Evolutionary conservation across 768 basidiomycete species (phyloP).

Genomic region (Amanita jacksonii): DNA sequence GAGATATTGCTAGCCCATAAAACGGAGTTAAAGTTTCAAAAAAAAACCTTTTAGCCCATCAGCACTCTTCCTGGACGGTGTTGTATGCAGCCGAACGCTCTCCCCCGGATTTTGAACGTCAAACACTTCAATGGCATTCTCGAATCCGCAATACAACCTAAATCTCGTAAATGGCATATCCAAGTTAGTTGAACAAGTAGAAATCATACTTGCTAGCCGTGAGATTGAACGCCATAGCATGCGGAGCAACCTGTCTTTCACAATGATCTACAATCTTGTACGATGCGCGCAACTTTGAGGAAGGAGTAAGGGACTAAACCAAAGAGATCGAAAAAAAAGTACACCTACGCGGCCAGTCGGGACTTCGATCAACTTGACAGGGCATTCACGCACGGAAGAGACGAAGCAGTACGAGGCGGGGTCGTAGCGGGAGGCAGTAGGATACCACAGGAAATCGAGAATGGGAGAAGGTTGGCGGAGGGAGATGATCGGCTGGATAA

Average conservation of each 20-base stretch:
- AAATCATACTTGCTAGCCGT: slow-evolving; percentile 49
- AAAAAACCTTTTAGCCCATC: slow-evolving; percentile 79
- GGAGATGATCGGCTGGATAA: slow-evolving; percentile 13
- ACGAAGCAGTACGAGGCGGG: slow-evolving; percentile 75
- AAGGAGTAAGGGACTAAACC: neutral
- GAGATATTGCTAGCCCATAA: neutral
- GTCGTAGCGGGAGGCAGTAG: slow-evolving; percentile 49
- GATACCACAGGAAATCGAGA: slow-evolving; percentile 81
- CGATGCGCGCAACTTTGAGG: slow-evolving; percentile 71
- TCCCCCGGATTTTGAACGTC: slow-evolving; percentile 67
- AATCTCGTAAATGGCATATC: neutral
- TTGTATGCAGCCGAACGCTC: slow-evolving; percentile 61
- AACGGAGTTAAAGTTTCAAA: slow-evolving; percentile 1
- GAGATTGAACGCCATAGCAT: slow-evolving; percentile 70
- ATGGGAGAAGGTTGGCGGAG: slow-evolving; percentile 59
- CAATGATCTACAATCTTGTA: slow-evolving; percentile 89
- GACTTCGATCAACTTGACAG: slow-evolving; percentile 80
- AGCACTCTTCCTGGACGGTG: slow-evolving; percentile 66
- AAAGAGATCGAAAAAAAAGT: neutral
- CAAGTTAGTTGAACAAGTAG: neutral
- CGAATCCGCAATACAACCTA: slow-evolving; percentile 83
- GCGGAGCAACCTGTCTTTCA: slow-evolving; percentile 86
- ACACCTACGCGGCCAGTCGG: slow-evolving; percentile 57
- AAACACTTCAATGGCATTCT: slow-evolving; percentile 80
- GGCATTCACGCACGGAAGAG: slow-evolving; percentile 75